Base-by-base conservation (phyloP, 805 yeast genomes). In the Ogataea minuta region DNA sequence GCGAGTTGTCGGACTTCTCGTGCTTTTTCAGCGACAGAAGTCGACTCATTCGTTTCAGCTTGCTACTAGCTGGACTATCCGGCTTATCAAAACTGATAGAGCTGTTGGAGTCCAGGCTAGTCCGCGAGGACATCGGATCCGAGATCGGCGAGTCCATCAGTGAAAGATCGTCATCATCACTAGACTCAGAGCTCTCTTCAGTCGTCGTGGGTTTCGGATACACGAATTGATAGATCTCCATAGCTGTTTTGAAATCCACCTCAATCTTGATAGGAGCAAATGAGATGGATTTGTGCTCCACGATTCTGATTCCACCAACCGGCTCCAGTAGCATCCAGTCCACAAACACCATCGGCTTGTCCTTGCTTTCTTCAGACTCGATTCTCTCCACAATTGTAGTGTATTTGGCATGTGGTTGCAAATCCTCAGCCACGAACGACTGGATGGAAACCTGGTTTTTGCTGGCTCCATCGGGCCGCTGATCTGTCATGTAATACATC, bases 341-440 rank as follows among this genome's bases (percentile, higher is more conserved):
- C 9, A 71, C 55, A 32, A 60, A 57, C 11, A 66, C 59, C 62
- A 71, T 57, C 2, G 74, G 70, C 10, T 36, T 36, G 9, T 43
- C 33, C 6, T 8, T 8, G 3, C 11, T 13, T 2, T 34, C 24
- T 12, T 39, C 42, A n/a, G 39, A 23, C 17, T 33, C 32, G 24
- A 41, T 45, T 44, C 49, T 46, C 2, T 84, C 69, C 14, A 89
- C 62, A 16, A 91, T 66, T 44, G 87, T 90, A 1, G 89, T 86
- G 52, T 82, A 86, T 1, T 69, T 56, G 0, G 88, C 75, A 6
- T 68, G 61, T 9, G 67, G 66, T 38, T 75, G 76, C 39, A 85
- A 62, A 54, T 89, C 87, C 53, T 83, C 75, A 0, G 87, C 88
- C 49, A 84, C 86, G 47, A 89, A 64, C 66, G 80, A 76, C n/a